Evolutionary conservation across 257 asterid genomes (phyloP).

Genomic region (Solanum microdontum): DNA sequence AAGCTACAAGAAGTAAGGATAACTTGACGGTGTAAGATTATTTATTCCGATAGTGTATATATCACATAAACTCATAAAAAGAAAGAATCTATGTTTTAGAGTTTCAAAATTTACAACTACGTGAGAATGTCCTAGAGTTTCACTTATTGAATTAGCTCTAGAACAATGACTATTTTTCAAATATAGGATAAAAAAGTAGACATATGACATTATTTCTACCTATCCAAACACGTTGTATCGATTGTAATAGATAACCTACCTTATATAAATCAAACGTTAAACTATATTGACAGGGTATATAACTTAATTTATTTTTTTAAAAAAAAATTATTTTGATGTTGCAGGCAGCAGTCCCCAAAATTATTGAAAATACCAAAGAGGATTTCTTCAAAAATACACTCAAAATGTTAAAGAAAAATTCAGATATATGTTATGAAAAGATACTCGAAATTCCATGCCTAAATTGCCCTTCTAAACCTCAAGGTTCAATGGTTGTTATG

Average conservation of each 20-base stretch:
- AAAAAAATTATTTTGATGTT: background rate
- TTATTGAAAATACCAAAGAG: constrained; percentile 45
- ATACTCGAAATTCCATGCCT: constrained; percentile 46
- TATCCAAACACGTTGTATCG: background rate
- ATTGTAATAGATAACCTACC: background rate
- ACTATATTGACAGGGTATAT: too few relatives aligned
- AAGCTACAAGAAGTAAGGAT: background rate
- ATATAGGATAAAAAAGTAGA: background rate
- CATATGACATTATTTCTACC: background rate
- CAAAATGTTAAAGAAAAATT: constrained; percentile 36
- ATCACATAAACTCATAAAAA: background rate
- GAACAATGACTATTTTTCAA: background rate
- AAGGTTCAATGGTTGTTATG: constrained; percentile 82
- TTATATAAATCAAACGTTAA: background rate
- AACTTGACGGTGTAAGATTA: background rate
- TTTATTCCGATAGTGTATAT: background rate
- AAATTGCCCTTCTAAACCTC: constrained; percentile 50
- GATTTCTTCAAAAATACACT: constrained; percentile 34
- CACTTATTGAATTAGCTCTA: background rate
- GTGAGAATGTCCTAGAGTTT: background rate
- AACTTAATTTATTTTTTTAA: background rate
- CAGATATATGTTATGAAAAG: constrained; percentile 36
- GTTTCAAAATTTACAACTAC: background rate
- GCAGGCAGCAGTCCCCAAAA: constrained; percentile 77
- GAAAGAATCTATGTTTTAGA: background rate